phyloP scores from a whole-genome alignment of 805 yeast species.

The Sugiyamaella valdiviana region DNA sequence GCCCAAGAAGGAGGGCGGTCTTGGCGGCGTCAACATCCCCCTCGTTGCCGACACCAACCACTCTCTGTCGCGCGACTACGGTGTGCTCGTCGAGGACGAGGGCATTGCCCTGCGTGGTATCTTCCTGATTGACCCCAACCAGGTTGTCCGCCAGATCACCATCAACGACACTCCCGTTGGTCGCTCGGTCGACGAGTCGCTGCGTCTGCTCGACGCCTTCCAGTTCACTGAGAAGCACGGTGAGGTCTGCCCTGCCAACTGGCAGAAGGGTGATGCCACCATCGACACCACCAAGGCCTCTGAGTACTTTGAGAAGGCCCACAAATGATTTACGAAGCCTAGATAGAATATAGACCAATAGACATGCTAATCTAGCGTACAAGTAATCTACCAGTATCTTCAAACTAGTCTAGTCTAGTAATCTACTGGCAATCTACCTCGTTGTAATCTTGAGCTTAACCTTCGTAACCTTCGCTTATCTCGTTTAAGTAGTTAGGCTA shows the following conservation, averaged over 20 bases:
- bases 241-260: constrained; percentile 99
- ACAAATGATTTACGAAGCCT: constrained; percentile 29
- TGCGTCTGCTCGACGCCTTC: constrained; percentile 97
- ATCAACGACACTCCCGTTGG: constrained; percentile 99
- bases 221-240: constrained; percentile 99
- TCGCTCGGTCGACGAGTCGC: constrained; percentile 96
- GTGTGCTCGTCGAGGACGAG: constrained; percentile 92
- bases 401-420: too few species aligned
- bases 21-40: constrained; percentile 92
- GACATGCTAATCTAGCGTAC: neutral
- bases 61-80: constrained; percentile 89
- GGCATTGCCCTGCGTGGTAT: constrained; percentile 98
- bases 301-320: constrained; percentile 67
- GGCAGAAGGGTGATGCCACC: constrained; percentile 93
- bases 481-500: too few species aligned
- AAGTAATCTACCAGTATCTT: too few species aligned
- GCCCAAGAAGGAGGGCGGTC: constrained; percentile 95
- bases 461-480: too few species aligned
- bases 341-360: neutral
- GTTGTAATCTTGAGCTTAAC: too few species aligned
- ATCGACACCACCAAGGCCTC: constrained; percentile 73
- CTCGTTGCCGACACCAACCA: constrained; percentile 96
- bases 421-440: too few species aligned
- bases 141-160: constrained; percentile 91
- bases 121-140: constrained; percentile 95